Evolutionary conservation across 805 yeast genomes (phyloP), one percentile per base, ranked within the genome.

Genomic region (Metschnikowia santaceciliae): DNA sequence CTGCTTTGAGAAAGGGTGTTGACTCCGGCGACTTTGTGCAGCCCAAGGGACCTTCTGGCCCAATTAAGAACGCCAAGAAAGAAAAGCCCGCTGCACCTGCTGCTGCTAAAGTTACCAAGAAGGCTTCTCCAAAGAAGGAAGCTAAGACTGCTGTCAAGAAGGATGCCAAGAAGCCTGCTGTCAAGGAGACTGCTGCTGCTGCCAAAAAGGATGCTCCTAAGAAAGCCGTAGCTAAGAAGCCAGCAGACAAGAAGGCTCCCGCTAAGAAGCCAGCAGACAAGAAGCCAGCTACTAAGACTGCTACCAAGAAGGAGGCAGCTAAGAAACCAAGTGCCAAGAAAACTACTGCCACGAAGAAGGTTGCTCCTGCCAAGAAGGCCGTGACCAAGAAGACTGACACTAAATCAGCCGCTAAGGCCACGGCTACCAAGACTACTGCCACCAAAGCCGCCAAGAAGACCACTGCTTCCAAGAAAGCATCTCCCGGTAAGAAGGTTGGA

Each of bases 1-100:
- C 77, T 46, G 94, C 96, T 23, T 75, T 89, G 62, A 84, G 85
- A 74, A 84, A 82, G 67, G 96, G 95, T 58, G 92, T 90, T 53
- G 82, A 79, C 54, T 66, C 81, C n/a, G 92, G 87, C 44, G 86
- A 80, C 47, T 87, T 89, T 58, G 66, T 78, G 42, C 96, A 88
- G 72, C 96, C 96, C 66, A 88, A 89, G 73, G 96, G 96, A 44
- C 85, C 96, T 17, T 83, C 95, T 11, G 96, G 96, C 46, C 88
- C 96, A 43, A 81, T 88, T 57, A 88, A 88, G 70, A 68, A 86
- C 54, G 76, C 72, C 64, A 81, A 80, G 72, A 67, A 72, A 61
- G 72, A 58, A 40, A 50, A 50, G 51, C 32, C 46, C n/a, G 30
- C 44, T 19, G 50, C 48, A 3, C 33, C 57, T 17, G 42, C 46